A percentile compares a stretch with the other conserved stretches of the same genome.
phyloP scores from a whole-genome alignment of 2,329 filamentous ascomycete genomes.

The Pochonia chlamydosporia region DNA sequence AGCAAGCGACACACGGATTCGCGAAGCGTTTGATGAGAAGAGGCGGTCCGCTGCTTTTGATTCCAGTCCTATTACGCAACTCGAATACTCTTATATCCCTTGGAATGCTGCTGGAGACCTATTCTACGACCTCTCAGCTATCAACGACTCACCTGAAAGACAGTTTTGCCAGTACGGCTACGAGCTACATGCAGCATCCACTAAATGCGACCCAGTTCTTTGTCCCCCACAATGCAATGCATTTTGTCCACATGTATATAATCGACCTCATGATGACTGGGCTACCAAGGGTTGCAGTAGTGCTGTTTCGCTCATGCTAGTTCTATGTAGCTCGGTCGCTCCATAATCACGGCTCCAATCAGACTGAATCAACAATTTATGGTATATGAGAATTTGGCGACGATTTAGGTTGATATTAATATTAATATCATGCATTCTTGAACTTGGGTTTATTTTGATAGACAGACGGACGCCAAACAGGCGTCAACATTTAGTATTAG shows the following conservation, averaged over 20 bases:
- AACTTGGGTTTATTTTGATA: too few species aligned
- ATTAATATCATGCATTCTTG: too few species aligned
- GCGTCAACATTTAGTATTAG: too few species aligned
- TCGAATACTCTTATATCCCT: not conserved
- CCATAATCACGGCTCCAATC: too few species aligned
- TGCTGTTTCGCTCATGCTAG: not conserved
- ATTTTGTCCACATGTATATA: not conserved
- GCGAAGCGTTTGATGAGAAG: not conserved
- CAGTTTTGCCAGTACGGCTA: not conserved
- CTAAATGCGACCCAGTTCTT: not conserved
- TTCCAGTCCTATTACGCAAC: not conserved
- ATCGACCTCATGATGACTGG: not conserved
- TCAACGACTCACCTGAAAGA: not conserved
- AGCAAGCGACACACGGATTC: not conserved
- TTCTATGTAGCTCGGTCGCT: not conserved
- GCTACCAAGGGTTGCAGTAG: not conserved
- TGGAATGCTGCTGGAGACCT: not conserved
- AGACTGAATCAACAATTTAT: too few species aligned
- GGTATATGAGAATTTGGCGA: too few species aligned
- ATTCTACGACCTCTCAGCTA: not conserved
- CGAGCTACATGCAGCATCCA: not conserved
- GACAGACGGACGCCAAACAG: too few species aligned
- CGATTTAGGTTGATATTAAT: too few species aligned
- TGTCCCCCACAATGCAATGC: not conserved
- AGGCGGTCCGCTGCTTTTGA: not conserved